Evolutionary conservation across 2,329 filamentous ascomycete species (phyloP).

Genomic region (Pleoardoris graminearum): DNA sequence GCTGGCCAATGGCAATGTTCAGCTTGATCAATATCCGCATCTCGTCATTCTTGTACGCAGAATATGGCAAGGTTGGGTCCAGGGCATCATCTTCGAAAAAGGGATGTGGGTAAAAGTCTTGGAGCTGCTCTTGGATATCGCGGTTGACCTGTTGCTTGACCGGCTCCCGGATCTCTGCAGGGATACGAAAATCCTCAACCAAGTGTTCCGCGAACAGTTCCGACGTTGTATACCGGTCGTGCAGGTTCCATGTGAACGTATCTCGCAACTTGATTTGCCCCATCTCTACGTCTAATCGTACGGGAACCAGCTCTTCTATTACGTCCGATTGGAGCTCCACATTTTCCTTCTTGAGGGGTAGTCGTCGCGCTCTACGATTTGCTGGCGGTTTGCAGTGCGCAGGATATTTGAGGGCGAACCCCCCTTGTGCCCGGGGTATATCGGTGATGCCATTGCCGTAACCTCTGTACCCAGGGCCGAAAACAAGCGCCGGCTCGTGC

Average conservation of each 20-base stretch:
- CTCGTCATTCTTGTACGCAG: constrained; percentile 97
- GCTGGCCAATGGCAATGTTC: constrained; percentile 94
- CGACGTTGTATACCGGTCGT: constrained; percentile 79
- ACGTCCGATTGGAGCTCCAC: constrained; percentile 84
- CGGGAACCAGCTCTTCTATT: constrained; percentile 86
- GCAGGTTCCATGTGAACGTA: constrained; percentile 97
- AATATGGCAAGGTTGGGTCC: constrained; percentile 87
- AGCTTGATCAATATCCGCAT: constrained; percentile 96
- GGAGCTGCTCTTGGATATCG: constrained; percentile 85
- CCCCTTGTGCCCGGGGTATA: constrained; percentile 56
- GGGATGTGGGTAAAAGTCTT: constrained; percentile 90
- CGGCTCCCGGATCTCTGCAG: constrained; percentile 63
- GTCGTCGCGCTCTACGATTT: constrained; percentile 70
- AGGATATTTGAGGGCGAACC: constrained; percentile 73
- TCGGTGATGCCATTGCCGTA: constrained; percentile 87
- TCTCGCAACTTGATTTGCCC: constrained; percentile 95
- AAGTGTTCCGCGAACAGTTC: constrained; percentile 87
- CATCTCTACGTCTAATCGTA: constrained; percentile 90
- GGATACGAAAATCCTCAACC: constrained; percentile 81
- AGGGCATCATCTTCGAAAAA: constrained; percentile 88
- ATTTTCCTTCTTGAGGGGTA: constrained; percentile 81
- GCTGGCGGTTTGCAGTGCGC: constrained; percentile 74
- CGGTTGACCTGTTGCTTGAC: constrained; percentile 68
- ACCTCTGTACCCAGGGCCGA: constrained; percentile 77
- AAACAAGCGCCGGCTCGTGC: constrained; percentile 59